Percentiles rank a stretch among this genome's conserved stretches.
These are phyloP conservation scores for Megacollybia platyphylla DNA, from an alignment of 1,284 basidiomycete species.

Conservation along the genomic window DNA sequence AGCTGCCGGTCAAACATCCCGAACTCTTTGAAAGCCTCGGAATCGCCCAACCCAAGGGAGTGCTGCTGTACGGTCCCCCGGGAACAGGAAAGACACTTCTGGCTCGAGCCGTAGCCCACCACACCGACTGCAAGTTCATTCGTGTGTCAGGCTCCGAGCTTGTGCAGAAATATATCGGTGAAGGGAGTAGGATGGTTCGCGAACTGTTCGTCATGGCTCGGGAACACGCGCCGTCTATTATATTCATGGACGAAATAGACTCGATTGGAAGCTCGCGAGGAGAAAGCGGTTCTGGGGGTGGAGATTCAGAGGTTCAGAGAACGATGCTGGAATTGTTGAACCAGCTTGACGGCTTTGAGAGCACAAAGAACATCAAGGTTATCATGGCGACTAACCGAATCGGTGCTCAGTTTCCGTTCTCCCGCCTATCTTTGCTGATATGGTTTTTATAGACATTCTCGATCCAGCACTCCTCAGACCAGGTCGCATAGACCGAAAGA, in stretches of 20 bases:
- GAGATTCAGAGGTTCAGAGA: constrained; percentile 94
- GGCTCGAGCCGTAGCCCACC: constrained; percentile 91
- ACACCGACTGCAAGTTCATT: constrained; percentile 98
- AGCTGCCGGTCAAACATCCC: constrained; percentile 95
- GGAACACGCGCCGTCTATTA: constrained; percentile 98
- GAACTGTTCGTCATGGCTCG: constrained; percentile 98
- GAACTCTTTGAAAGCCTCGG: constrained; percentile 95
- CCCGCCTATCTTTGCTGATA: constrained; percentile 1
- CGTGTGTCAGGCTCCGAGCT: constrained; percentile 91
- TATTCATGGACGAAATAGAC: constrained; percentile 99
- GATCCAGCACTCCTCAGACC: constrained; percentile 91
- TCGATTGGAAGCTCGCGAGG: constrained; percentile 93
- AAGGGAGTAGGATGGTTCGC: constrained; percentile 92
- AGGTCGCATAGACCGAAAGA: constrained; percentile 97
- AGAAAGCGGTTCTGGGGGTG: constrained; percentile 79
- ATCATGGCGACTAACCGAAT: constrained; percentile 99
- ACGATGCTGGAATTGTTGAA: constrained; percentile 97
- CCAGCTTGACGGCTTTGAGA: constrained; percentile 95
- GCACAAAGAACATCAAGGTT: constrained; percentile 98
- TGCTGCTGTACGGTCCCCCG: constrained; percentile 91
- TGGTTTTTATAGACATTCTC: constrained; percentile 62
- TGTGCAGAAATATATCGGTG: constrained; percentile 98
- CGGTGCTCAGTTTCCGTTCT: constrained; percentile 19
- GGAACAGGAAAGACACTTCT: constrained; percentile 95
- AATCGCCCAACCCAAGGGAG: constrained; percentile 96